phyloP scores from a whole-genome alignment of 2,329 filamentous ascomycete genomes.

The Cladosporium sp. region DNA sequence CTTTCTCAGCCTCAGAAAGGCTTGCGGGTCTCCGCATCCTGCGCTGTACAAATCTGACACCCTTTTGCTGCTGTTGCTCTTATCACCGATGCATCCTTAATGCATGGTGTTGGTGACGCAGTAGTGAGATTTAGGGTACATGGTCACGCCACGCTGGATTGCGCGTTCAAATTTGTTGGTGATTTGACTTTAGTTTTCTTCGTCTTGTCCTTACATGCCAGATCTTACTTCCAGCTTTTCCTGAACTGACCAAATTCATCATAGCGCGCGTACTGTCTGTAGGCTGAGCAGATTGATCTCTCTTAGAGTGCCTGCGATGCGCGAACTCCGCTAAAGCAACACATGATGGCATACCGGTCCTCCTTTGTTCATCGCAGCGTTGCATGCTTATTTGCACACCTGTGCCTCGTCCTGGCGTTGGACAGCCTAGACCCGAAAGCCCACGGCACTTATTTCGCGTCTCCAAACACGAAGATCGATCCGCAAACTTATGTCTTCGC shows the following conservation, averaged over 20 bases:
- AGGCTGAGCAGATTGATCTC: background rate
- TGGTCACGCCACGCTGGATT: constrained; percentile 8
- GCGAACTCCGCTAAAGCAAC: background rate
- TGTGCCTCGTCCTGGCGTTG: background rate
- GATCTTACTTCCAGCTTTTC: background rate
- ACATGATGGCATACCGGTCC: background rate
- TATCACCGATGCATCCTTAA: background rate
- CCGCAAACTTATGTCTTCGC: constrained; percentile 23
- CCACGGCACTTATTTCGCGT: constrained; percentile 8
- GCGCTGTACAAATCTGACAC: background rate
- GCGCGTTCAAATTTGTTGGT: background rate
- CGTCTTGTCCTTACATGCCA: background rate
- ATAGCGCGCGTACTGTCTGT: background rate
- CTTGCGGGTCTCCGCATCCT: background rate
- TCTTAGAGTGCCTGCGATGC: background rate
- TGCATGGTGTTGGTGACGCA: background rate
- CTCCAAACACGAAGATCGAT: background rate
- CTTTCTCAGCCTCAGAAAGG: constrained; percentile 10
- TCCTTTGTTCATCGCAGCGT: background rate
- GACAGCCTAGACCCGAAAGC: constrained; percentile 1
- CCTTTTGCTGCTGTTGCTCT: background rate
- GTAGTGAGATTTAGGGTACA: constrained; percentile 1
- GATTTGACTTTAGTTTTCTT: background rate
- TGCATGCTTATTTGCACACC: background rate
- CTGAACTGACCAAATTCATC: background rate